A percentile compares a stretch with the other conserved stretches of the same genome.
Conservation (phyloP, 208 protist species). For the Novymonas esmeraldas region DNA sequence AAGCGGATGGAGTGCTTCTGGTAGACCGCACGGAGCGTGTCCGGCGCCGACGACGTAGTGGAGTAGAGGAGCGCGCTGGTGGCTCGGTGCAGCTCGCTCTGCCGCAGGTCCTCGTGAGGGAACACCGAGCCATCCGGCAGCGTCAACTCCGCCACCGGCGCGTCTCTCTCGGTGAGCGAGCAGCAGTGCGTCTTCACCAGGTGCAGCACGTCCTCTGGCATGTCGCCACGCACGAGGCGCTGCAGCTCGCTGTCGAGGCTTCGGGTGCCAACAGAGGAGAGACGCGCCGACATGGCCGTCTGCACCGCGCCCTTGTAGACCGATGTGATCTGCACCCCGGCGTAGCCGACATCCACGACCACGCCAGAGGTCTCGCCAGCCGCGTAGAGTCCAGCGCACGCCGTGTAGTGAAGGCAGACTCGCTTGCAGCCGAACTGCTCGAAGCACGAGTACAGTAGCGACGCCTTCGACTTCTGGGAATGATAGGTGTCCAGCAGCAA, state of each 20-base stretch:
- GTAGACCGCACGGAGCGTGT: conserved; percentile 28
- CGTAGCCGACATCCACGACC: conserved; percentile 71
- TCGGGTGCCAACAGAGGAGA: conserved; percentile 41
- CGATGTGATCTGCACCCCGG: conserved; percentile 59
- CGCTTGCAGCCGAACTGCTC: conserved; percentile 61
- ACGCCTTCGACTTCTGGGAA: conserved; percentile 52
- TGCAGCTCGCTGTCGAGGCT: conserved; percentile 46
- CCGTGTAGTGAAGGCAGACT: conserved; percentile 54
- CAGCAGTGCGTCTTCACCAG: conserved; percentile 27
- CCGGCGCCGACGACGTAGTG: conserved; percentile 28
- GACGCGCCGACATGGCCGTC: conserved; percentile 26
- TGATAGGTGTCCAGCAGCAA: conserved; percentile 58
- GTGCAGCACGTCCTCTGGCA: conserved; percentile 18
- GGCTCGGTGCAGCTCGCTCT: conserved; percentile 18
- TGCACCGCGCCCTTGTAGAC: conserved; percentile 43
- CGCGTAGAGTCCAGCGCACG: conserved; percentile 64
- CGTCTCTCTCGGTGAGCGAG: conserved; percentile 17
- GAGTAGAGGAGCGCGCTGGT: conserved; percentile 35
- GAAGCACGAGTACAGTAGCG: conserved; percentile 64
- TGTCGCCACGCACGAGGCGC: conserved; percentile 11
- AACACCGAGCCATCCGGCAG: conserved; percentile 55
- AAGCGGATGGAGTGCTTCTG: conserved; percentile 32
- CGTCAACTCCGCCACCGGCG: conserved; percentile 26
- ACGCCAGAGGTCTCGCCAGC: conserved; percentile 71
- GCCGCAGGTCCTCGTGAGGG: neutral